phyloP scores from a whole-genome alignment of 2,329 filamentous ascomycete genomes.

The Fusarium chlamydosporum region DNA sequence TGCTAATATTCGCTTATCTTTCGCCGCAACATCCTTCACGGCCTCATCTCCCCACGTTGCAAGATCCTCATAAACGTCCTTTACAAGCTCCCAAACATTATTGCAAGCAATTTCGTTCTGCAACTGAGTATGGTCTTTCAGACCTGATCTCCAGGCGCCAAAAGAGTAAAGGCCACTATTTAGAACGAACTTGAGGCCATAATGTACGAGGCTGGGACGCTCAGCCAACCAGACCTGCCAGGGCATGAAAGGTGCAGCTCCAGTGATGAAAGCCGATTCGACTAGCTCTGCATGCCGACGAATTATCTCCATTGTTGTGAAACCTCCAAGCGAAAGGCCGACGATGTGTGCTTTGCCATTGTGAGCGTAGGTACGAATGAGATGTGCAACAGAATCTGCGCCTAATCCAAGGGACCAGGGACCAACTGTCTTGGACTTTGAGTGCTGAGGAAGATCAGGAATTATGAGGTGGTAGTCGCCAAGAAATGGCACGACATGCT shows the following conservation, averaged over 20 bases:
- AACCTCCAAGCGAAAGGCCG: conserved; percentile 59
- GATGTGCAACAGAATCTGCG: conserved; percentile 53
- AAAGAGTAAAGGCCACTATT: conserved; percentile 48
- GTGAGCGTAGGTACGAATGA: conserved; percentile 56
- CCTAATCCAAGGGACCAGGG: conserved; percentile 52
- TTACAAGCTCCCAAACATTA: conserved; percentile 48
- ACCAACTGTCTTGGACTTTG: conserved; percentile 52
- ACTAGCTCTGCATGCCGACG: conserved; percentile 31
- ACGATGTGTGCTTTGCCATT: conserved; percentile 57
- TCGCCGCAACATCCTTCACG: conserved; percentile 43
- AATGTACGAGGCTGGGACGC: conserved; percentile 49
- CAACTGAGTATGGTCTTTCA: conserved; percentile 50
- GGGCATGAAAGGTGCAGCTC: conserved; percentile 54
- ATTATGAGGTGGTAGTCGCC: conserved; percentile 58
- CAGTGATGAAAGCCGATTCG: conserved; percentile 46
- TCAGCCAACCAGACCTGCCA: conserved; percentile 48
- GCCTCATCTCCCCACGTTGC: conserved; percentile 44
- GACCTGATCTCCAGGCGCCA: conserved; percentile 48
- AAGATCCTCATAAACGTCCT: conserved; percentile 47
- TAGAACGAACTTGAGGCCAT: conserved; percentile 48
- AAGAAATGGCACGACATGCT: conserved; percentile 55
- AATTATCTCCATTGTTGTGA: conserved; percentile 18
- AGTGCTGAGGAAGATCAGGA: conserved; percentile 58
- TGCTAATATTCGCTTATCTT: conserved; percentile 44
- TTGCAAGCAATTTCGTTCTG: conserved; percentile 55